Percentiles rank a stretch among this genome's conserved stretches.
These are phyloP conservation scores for Colletotrichum echinochloae DNA, from an alignment of 2,329 filamentous ascomycete genomes.

Conservation along the genomic window DNA sequence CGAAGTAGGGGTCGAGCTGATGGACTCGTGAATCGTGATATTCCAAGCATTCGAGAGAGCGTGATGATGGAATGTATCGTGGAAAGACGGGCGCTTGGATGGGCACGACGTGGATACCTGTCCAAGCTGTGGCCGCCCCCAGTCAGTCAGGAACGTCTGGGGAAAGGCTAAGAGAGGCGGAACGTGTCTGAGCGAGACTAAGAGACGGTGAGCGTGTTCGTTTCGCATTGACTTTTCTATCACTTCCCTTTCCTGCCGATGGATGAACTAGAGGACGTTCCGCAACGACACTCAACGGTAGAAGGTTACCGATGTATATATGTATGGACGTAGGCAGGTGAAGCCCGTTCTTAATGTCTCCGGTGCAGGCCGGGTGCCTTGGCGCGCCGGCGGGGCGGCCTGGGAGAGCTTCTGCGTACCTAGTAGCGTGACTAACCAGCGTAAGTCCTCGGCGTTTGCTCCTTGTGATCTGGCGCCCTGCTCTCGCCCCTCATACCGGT, in stretches of 20 bases:
- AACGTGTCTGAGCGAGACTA: neutral
- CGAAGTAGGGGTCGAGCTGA: neutral
- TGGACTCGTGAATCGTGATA: neutral
- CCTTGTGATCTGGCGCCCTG: no score
- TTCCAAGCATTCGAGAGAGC: neutral
- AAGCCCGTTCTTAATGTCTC: slow-evolving; percentile 33
- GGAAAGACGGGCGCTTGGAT: neutral
- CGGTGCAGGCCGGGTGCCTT: slow-evolving; percentile 34
- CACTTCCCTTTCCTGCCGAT: neutral
- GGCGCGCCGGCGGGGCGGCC: slow-evolving; percentile 5
- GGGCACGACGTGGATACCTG: slow-evolving; percentile 12
- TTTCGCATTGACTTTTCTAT: neutral
- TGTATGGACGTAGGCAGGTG: no score
- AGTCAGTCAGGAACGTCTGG: slow-evolving; percentile 25
- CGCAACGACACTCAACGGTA: neutral
- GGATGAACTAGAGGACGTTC: neutral
- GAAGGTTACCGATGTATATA: slow-evolving; percentile 1
- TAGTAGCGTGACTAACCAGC: slow-evolving; percentile 19
- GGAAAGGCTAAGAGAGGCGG: slow-evolving; percentile 15
- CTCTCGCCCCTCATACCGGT: neutral
- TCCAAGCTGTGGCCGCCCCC: neutral
- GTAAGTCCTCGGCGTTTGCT: neutral
- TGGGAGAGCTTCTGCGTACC: slow-evolving; percentile 23
- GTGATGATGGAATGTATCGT: neutral
- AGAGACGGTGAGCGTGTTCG: neutral